Conservation (phyloP, 177 flowering plant species). For the Vitis hybrid region DNA sequence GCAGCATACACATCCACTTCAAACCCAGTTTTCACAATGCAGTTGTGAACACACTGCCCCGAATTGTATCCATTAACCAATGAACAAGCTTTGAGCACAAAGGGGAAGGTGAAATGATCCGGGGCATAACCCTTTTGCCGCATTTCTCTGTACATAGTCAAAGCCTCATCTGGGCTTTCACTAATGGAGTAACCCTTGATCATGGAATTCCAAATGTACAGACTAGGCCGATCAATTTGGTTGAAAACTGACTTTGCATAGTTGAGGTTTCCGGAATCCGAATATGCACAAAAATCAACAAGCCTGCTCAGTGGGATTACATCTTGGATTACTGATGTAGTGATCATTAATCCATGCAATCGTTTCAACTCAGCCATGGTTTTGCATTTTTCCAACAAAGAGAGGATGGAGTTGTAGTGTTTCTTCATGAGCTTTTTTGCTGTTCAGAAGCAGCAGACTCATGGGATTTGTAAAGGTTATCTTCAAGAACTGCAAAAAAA, state of each 20-base stretch:
- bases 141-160: slow-evolving; percentile 25
- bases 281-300: slow-evolving; percentile 14
- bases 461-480: neutral
- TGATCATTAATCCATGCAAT: slow-evolving; percentile 19
- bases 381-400: slow-evolving; percentile 15
- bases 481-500: neutral
- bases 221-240: slow-evolving; percentile 25
- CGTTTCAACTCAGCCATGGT: slow-evolving; percentile 18
- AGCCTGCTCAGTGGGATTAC: slow-evolving; percentile 21
- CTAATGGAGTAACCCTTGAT: slow-evolving; percentile 28
- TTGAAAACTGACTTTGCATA: slow-evolving; percentile 21
- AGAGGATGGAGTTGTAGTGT: slow-evolving; percentile 11
- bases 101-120: slow-evolving; percentile 26
- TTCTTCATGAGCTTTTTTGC: slow-evolving; percentile 13
- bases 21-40: slow-evolving; percentile 26
- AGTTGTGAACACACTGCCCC: slow-evolving; percentile 17
- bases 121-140: slow-evolving; percentile 11
- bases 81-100: slow-evolving; percentile 24
- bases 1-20: slow-evolving; percentile 17
- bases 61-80: neutral
- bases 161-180: slow-evolving; percentile 18
- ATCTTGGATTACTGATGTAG: slow-evolving; percentile 7
- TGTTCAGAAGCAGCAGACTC: neutral
- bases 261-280: slow-evolving; percentile 14
- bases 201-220: slow-evolving; percentile 38